These are phyloP conservation scores for Boletus hoseneyae DNA, from an alignment of 1,284 basidiomycete species.

Conservation along the genomic window DNA sequence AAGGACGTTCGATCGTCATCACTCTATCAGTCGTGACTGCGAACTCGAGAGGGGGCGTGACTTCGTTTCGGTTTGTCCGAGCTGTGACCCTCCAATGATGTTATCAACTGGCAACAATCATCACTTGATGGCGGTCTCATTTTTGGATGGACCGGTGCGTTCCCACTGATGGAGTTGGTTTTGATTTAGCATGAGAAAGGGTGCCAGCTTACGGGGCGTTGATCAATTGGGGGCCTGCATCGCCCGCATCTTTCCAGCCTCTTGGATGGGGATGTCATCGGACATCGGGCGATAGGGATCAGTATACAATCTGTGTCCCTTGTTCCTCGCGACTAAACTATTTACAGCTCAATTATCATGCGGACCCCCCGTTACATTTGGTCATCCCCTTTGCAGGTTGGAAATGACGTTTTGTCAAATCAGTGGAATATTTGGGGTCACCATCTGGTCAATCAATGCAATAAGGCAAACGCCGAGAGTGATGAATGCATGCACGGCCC, in stretches of 20 bases:
- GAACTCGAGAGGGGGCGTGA: neutral
- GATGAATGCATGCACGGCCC: neutral
- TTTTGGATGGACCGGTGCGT: neutral
- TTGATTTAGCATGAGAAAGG: neutral
- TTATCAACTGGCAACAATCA: neutral
- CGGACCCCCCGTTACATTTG: no score
- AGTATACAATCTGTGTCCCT: no score
- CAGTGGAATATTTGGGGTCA: no score
- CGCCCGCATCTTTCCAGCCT: no score
- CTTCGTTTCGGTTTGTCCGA: neutral
- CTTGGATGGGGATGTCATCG: no score
- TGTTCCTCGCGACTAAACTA: no score
- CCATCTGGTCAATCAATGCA: neutral
- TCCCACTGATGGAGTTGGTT: neutral
- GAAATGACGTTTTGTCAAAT: no score
- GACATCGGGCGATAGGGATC: no score
- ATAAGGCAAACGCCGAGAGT: neutral
- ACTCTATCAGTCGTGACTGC: neutral
- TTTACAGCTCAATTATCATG: no score
- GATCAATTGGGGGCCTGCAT: no score
- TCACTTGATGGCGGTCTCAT: neutral
- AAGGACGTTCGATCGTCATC: neutral
- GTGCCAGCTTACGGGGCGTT: no score
- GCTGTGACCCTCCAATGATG: neutral
- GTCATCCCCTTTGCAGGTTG: no score